Percentiles rank a stretch among this genome's conserved stretches.
Evolutionary conservation across 306 rosid genomes (phyloP).

Genomic region (Trifolium subterraneum): DNA sequence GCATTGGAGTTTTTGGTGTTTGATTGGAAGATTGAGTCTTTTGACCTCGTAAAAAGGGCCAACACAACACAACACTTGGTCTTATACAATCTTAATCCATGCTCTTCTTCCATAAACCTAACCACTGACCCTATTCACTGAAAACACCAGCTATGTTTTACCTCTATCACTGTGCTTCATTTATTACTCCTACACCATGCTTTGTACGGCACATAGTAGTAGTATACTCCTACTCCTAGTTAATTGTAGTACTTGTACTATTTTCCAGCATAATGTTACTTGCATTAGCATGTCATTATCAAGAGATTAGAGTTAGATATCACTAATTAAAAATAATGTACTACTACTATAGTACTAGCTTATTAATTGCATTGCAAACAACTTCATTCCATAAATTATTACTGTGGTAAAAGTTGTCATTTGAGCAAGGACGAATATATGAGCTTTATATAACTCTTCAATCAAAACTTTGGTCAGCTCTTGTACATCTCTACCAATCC

Average conservation of each 20-base stretch:
- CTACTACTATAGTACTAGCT: too few relatives aligned
- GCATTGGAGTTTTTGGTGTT: slow-evolving; percentile 46
- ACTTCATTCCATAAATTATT: slow-evolving; percentile 12
- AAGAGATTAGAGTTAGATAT: slow-evolving; percentile 31
- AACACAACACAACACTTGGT: slow-evolving; percentile 26
- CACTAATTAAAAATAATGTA: slow-evolving; percentile 30
- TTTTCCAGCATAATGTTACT: slow-evolving; percentile 18
- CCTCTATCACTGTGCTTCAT: slow-evolving; percentile 29
- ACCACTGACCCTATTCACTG: slow-evolving; percentile 28
- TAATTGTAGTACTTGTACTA: slow-evolving; percentile 3
- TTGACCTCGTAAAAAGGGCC: slow-evolving; percentile 71
- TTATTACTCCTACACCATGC: slow-evolving; percentile 8
- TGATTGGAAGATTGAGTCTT: slow-evolving; percentile 46
- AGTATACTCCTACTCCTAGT: background rate
- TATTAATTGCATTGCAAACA: slow-evolving; percentile 27
- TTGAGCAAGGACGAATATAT: background rate
- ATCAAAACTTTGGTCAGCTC: too few relatives aligned
- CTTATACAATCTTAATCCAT: slow-evolving; percentile 33
- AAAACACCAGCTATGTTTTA: slow-evolving; percentile 33
- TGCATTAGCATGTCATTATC: slow-evolving; percentile 33
- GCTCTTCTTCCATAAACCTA: slow-evolving; percentile 6
- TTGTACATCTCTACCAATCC: too few relatives aligned
- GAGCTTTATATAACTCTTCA: too few relatives aligned
- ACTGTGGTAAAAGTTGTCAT: background rate
- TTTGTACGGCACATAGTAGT: background rate